Evolutionary conservation across 805 yeast genomes (phyloP).

Genomic region (Hanseniaspora jakobsenii): DNA sequence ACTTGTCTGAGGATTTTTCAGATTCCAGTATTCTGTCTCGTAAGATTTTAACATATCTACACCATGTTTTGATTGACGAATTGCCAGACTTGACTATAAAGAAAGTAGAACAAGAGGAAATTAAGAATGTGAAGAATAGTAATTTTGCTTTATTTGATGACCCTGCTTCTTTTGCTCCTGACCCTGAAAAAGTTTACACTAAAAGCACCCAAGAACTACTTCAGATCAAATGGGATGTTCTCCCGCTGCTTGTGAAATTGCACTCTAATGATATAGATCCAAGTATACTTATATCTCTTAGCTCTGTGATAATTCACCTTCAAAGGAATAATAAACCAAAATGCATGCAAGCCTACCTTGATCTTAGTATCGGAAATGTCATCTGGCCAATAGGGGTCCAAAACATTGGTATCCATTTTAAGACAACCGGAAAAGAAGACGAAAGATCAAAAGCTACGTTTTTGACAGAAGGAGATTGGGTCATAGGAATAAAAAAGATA

Average conservation of each 20-base stretch:
- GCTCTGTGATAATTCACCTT: constrained; percentile 48
- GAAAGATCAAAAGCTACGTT: constrained; percentile 45
- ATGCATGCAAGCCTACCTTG: constrained; percentile 60
- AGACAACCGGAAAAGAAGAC: constrained; percentile 31
- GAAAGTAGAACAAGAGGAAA: neutral
- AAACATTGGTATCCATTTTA: constrained; percentile 61
- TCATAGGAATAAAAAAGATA: constrained; percentile 58
- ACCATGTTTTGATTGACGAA: constrained; percentile 4
- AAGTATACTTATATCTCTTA: constrained; percentile 41
- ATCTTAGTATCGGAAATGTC: constrained; percentile 71
- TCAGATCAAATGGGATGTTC: constrained; percentile 40
- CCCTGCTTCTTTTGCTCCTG: too few relatives aligned
- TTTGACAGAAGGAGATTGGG: constrained; percentile 72
- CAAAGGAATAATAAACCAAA: constrained; percentile 37
- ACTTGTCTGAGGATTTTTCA: neutral
- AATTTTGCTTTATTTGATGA: neutral
- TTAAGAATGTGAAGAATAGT: neutral
- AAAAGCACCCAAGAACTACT: constrained; percentile 18
- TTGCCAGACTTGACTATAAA: neutral
- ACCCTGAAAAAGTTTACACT: constrained; percentile 17
- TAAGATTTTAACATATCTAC: constrained; percentile 8
- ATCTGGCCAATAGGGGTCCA: constrained; percentile 89
- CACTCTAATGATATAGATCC: constrained; percentile 32
- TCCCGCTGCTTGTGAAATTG: constrained; percentile 44
- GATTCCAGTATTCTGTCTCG: neutral